Conservation (phyloP, 805 yeast genomes). For the Kluyveromyces lactis region DNA sequence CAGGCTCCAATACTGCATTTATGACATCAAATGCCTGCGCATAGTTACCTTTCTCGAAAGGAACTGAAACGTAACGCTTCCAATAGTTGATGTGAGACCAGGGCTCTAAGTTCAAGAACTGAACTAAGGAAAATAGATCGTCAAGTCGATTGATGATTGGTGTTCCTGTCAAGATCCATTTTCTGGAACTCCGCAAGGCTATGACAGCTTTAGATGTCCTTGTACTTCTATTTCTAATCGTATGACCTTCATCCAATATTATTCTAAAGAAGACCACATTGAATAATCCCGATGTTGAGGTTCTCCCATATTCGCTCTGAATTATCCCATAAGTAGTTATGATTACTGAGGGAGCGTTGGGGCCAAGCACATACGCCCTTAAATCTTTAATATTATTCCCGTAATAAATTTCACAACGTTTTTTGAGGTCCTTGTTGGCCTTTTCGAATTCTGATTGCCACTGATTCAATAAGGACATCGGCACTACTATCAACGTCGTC, state of each 20-base stretch:
- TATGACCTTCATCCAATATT: slow-evolving; percentile 86
- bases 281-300: slow-evolving; percentile 45
- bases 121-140: slow-evolving; percentile 71
- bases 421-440: slow-evolving; percentile 39
- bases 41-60: slow-evolving; percentile 68
- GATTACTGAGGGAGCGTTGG: slow-evolving; percentile 56
- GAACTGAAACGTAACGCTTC: slow-evolving; percentile 77
- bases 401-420: slow-evolving; percentile 58
- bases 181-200: slow-evolving; percentile 52
- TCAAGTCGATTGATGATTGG: slow-evolving; percentile 86
- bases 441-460: slow-evolving; percentile 78
- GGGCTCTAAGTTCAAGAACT: slow-evolving; percentile 73
- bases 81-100: slow-evolving; percentile 83
- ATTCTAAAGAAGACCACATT: slow-evolving; percentile 68
- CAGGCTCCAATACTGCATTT: slow-evolving; percentile 78
- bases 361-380: slow-evolving; percentile 34
- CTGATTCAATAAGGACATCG: slow-evolving; percentile 85
- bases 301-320: slow-evolving; percentile 59
- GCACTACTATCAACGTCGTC: slow-evolving; percentile 76
- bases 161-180: slow-evolving; percentile 89
- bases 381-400: slow-evolving; percentile 58
- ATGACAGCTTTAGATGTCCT: slow-evolving; percentile 73
- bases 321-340: slow-evolving; percentile 86
- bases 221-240: slow-evolving; percentile 69
- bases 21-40: slow-evolving; percentile 72